Percentiles rank a stretch among this genome's conserved stretches.
Evolutionary conservation across 306 rosid species (phyloP).

Genomic region (Gastrolobium villosum): DNA sequence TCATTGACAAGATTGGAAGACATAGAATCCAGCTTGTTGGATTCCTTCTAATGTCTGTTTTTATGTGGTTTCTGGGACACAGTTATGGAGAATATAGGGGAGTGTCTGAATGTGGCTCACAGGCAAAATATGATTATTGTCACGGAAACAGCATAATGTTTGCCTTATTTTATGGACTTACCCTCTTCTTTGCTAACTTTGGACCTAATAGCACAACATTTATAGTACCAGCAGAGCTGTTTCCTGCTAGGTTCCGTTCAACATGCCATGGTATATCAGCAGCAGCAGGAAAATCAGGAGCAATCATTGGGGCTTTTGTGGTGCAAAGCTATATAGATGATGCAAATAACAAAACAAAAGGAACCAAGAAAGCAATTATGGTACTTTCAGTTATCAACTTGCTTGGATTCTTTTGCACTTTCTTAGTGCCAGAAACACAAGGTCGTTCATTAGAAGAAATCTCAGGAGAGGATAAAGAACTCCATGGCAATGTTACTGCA

Average conservation of each 20-base stretch:
- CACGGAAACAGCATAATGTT: constrained; percentile 47
- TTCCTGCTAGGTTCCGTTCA: constrained; percentile 68
- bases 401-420: constrained; percentile 65
- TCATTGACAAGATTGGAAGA: constrained; percentile 70
- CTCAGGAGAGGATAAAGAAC: constrained; percentile 58
- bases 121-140: constrained; percentile 25
- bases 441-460: constrained; percentile 70
- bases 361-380: constrained; percentile 44
- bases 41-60: constrained; percentile 65
- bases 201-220: constrained; percentile 83
- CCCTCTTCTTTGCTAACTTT: constrained; percentile 83
- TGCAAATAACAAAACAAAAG: constrained; percentile 7
- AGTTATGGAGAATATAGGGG: constrained; percentile 50
- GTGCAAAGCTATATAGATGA: constrained; percentile 49
- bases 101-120: constrained; percentile 27
- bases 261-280: constrained; percentile 80
- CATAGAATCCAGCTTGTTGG: constrained; percentile 66
- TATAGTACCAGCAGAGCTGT: constrained; percentile 72
- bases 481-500: not conserved
- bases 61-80: constrained; percentile 61
- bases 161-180: constrained; percentile 61
- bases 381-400: constrained; percentile 56
- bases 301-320: constrained; percentile 72
- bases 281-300: constrained; percentile 70
- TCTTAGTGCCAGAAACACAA: constrained; percentile 72